Conservation (phyloP, 352 stramenopile genomes). For the Phytophthora vignae region DNA sequence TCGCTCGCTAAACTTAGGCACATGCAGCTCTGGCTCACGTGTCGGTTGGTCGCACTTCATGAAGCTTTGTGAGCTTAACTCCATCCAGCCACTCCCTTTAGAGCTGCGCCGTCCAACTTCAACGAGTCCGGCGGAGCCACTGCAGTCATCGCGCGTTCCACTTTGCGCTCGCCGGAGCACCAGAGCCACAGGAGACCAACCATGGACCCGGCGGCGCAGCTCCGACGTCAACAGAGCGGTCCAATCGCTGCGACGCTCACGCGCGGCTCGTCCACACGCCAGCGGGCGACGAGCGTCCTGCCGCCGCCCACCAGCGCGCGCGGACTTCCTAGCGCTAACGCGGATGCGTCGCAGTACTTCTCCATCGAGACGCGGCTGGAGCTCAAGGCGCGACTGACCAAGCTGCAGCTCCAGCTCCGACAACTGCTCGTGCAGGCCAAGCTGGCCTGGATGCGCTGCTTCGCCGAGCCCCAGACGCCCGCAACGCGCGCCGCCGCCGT, state of each 20-base stretch:
- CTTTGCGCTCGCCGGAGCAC: constrained; percentile 19
- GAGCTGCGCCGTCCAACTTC: constrained; percentile 5
- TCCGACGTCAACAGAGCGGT: constrained; percentile 28
- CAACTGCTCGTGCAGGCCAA: constrained; percentile 60
- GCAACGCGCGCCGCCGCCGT: constrained; percentile 13
- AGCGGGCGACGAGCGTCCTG: constrained; percentile 20
- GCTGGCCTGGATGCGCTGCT: constrained; percentile 75
- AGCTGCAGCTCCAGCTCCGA: constrained; percentile 48
- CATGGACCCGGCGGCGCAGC: constrained; percentile 32
- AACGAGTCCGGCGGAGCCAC: constrained; percentile 22
- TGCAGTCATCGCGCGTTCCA: constrained; percentile 21
- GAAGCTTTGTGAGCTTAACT: too few relatives aligned
- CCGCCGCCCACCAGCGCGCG: constrained; percentile 16
- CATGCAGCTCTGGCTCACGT: not conserved
- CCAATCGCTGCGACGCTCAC: constrained; percentile 22
- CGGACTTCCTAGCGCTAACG: constrained; percentile 19
- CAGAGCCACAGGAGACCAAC: constrained; percentile 17
- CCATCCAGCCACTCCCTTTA: not conserved
- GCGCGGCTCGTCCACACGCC: constrained; percentile 28
- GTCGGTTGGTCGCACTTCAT: not conserved
- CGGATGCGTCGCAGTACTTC: constrained; percentile 57
- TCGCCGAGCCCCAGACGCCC: constrained; percentile 10
- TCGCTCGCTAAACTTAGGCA: constrained; percentile 21
- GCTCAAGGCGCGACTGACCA: constrained; percentile 51
- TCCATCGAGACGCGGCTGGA: constrained; percentile 67